These are phyloP conservation scores for Fabrea salina DNA, from an alignment of 169 alveolate genomes.

Conservation along the genomic window DNA sequence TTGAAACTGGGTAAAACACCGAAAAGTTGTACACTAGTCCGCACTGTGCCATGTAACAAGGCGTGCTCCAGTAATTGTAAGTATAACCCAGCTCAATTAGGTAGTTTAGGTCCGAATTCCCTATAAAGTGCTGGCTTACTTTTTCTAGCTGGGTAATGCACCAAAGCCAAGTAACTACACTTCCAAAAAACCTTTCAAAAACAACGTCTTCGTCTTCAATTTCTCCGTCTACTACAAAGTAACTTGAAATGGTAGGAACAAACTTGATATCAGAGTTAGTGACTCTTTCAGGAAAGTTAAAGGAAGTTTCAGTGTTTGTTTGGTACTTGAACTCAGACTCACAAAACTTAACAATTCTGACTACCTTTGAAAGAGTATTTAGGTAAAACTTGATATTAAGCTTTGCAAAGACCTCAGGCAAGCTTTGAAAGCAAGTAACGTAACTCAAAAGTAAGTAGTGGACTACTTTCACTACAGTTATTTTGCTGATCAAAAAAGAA, in stretches of 20 bases:
- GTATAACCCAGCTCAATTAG: neutral
- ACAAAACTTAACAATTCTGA: neutral
- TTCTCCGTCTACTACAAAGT: constrained; percentile 4
- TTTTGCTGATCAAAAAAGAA: neutral
- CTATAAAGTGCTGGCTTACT: neutral
- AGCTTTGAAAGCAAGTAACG: neutral
- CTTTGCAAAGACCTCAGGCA: neutral
- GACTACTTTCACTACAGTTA: neutral
- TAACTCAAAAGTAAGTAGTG: neutral
- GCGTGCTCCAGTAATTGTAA: neutral
- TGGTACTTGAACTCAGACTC: neutral
- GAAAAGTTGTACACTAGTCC: constrained; percentile 5
- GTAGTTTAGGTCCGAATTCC: neutral
- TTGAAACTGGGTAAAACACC: neutral
- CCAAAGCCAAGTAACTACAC: constrained; percentile 1
- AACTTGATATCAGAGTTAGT: neutral
- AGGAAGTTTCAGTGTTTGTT: neutral
- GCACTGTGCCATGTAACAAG: neutral
- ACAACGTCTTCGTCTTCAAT: constrained; percentile 8
- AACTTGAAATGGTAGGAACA: neutral
- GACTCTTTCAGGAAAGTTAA: constrained; percentile 2
- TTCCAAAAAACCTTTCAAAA: neutral
- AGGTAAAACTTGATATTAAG: neutral
- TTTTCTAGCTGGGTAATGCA: neutral
- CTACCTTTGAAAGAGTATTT: neutral